Evolutionary conservation across 768 basidiomycete genomes (phyloP), one percentile per base, ranked within the genome.

Genomic region (Dacryopinax primogenitus): DNA sequence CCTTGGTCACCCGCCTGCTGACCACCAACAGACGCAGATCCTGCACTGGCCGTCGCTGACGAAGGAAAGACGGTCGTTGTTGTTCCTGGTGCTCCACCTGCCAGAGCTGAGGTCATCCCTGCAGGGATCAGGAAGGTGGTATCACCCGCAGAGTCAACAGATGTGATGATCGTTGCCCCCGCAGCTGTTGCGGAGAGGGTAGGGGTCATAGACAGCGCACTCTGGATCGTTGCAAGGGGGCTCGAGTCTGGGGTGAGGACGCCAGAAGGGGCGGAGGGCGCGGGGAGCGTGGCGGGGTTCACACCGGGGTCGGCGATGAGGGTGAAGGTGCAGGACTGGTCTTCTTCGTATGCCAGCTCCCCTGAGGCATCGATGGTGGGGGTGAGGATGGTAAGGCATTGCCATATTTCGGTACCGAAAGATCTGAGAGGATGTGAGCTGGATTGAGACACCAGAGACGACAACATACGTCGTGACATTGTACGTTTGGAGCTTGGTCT

Each of bases 241-340:
- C 23, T 23, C 3, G 7, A 7, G 23, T 15, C 51, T 3, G 51
- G 51, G 26, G 51, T 58, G 26, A 58, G 30, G 26, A 58, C 51
- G 3, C 51, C 51, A 4, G 51, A 32, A 15, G 51, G 51, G 51
- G 32, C 21, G 11, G 32, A 23, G 6, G 51, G 51, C 23, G 51
- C 26, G 4, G 51, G 51, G 18, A 58, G 51, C 3, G 51, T 58
- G 13, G 51, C 3, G 2, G 51, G 23, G 51, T 58, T 30, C 4
- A 58, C 9, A 13, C 21, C 26, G 26, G 12, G 4, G 51, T 13
- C 51, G 15, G 23, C 21, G 13, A 58, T 21, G 4, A 58, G 51
- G 3, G 51, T 58, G 51, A 58, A 58, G 51, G 51, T 58, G 26
- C 51, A 58, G 13, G 51, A 58, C 30, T 58, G 51, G 18, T 58